Base-by-base conservation (phyloP, 371 early-diverging fungal genomes). In the Mucor piriformis region DNA sequence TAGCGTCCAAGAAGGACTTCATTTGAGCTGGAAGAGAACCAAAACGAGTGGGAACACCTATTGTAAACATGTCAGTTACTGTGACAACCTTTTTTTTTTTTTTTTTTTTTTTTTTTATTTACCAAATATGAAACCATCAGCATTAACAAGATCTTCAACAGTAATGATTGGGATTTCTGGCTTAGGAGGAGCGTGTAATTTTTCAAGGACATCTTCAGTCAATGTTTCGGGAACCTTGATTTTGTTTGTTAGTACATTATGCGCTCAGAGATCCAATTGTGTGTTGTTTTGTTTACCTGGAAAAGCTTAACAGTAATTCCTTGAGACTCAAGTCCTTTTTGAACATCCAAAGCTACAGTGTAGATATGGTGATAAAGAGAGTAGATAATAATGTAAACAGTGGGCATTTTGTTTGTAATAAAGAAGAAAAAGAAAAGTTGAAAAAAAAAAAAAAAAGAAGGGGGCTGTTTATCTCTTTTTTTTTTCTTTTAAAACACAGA, bases 41-140 rank as follows among this genome's bases (percentile, higher is more conserved):
- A 60, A 82, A 91, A 25, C 89, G 78, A 38, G 91, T 89, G 38
- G 89, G 88, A 50, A 94, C 33, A 51, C 59, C 58, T 56, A 56
- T n/a, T n/a, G n/a, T n/a, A 13, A 24, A 20, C 11, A 47, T 32
- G 10, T 18, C 7, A 15, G 23, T 44, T 15, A 47, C 16, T 46
- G 27, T 54, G 7, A 21, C 13, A 13, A 25, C 18, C 16, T 42
- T 20, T 44, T 32, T 24, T 27, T 20, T 54, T 44, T 21, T 54
- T 33, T 33, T 50, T 34, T 50, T 34, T n/a, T 50, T 50, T 21
- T n/a, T 40, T n/a, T 18, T 16, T 8, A 46, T 29, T 56, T 74
- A 38, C 94, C 94, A 66, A 92, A 89, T 32, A 94, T 59, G 65
- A 90, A 69, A 8, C 88, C 95, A 68, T 95, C 95, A 27, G 89